These are phyloP conservation scores for Prunus yedoensis DNA, from an alignment of 331 rosid genomes.

Conservation along the genomic window DNA sequence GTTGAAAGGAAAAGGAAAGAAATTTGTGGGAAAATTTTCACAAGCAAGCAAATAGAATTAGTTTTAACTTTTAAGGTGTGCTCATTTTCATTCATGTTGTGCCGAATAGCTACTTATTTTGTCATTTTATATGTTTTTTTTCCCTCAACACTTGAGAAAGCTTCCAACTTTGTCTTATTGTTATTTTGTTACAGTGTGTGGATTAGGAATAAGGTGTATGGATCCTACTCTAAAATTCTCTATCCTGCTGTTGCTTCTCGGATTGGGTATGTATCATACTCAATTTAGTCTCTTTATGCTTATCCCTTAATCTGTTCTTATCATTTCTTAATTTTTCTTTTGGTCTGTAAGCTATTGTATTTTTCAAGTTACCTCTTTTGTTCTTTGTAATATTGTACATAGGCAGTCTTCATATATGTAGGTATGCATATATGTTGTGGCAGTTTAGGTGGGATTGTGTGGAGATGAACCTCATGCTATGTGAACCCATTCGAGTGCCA, in stretches of 20 bases:
- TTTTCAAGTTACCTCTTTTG: not conserved
- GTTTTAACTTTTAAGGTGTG: not conserved
- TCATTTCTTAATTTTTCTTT: not conserved
- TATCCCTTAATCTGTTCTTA: not conserved
- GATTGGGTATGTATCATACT: slow-evolving; percentile 47
- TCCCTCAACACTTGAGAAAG: not conserved
- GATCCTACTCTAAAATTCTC: slow-evolving; percentile 58
- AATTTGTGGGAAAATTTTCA: not conserved
- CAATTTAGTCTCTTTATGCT: not conserved
- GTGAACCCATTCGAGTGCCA: not conserved
- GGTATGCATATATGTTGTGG: not conserved
- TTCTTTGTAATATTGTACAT: not conserved
- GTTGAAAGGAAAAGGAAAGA: not conserved
- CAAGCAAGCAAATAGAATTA: not conserved
- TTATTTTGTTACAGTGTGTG: not conserved
- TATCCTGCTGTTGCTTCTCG: slow-evolving; percentile 50
- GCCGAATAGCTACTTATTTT: not conserved
- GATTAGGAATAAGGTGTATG: slow-evolving; percentile 59
- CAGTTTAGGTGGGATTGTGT: not conserved
- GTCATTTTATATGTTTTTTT: not conserved
- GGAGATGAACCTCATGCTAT: not conserved
- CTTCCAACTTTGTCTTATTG: not conserved
- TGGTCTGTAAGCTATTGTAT: not conserved
- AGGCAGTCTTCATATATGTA: not conserved
- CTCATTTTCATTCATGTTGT: not conserved